These are phyloP conservation scores for Corynespora cassiicola DNA, from an alignment of 2,329 filamentous ascomycete species.

Conservation along the genomic window DNA sequence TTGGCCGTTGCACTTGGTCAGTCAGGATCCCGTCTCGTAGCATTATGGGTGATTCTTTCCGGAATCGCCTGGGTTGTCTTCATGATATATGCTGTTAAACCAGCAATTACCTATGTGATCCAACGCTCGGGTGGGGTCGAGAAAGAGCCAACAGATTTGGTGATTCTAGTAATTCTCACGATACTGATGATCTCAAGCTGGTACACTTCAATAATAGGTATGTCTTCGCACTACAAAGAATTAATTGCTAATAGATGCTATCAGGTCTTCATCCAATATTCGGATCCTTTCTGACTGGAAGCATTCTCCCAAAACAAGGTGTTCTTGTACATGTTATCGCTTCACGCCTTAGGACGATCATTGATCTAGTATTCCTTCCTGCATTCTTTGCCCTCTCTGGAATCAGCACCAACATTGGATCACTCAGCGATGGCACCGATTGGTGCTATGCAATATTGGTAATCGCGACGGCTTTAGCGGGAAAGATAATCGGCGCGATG, in stretches of 20 bases:
- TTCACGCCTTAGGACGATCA: constrained; percentile 89
- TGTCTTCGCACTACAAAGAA: too few species aligned
- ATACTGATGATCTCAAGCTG: constrained; percentile 80
- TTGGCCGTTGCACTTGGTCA: constrained; percentile 92
- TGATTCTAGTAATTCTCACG: constrained; percentile 81
- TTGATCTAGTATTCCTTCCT: constrained; percentile 80
- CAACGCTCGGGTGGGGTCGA: constrained; percentile 76
- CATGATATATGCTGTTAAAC: constrained; percentile 73
- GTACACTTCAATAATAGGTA: constrained; percentile 86
- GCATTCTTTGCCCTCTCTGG: constrained; percentile 92
- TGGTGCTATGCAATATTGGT: constrained; percentile 90
- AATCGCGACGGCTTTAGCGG: constrained; percentile 77
- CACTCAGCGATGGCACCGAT: constrained; percentile 77
- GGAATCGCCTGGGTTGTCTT: constrained; percentile 76
- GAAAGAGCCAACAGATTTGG: constrained; percentile 82
- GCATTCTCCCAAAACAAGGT: constrained; percentile 86
- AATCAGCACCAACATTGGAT: constrained; percentile 82
- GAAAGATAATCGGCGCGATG: constrained; percentile 82
- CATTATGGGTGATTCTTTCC: constrained; percentile 80
- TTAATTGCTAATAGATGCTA: too few species aligned
- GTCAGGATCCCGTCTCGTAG: constrained; percentile 77
- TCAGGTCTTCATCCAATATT: constrained; percentile 95
- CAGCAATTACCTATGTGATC: constrained; percentile 74
- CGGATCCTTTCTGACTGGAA: constrained; percentile 82
- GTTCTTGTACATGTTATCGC: constrained; percentile 88